These are phyloP conservation scores for Quercus wislizeni DNA, from an alignment of 306 rosid species.

Conservation along the genomic window DNA sequence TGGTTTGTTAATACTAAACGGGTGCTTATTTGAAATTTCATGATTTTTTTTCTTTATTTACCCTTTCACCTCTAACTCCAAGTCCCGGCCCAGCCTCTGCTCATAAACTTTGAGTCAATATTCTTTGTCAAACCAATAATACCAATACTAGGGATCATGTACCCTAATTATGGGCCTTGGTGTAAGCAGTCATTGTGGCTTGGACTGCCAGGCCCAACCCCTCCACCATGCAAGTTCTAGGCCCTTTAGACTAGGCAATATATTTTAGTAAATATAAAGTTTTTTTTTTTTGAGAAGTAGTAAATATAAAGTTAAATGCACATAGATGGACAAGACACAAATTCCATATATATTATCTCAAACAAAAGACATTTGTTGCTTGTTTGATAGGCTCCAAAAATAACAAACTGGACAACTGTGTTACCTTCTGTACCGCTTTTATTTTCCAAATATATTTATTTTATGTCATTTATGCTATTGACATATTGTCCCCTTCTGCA, in stretches of 20 bases:
- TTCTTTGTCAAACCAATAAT: no score
- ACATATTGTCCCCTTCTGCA: conserved; percentile 38
- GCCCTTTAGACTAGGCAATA: not conserved
- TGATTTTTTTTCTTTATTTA: no score
- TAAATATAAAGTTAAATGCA: not conserved
- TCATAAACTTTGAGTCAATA: no score
- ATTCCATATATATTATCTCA: not conserved
- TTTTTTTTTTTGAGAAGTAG: no score
- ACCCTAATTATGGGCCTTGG: no score
- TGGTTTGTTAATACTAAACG: no score
- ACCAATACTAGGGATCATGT: no score
- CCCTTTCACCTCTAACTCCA: no score
- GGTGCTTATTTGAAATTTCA: no score
- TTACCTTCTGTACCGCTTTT: conserved; percentile 30
- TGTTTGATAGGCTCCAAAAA: conserved; percentile 1
- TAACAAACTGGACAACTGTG: conserved; percentile 23
- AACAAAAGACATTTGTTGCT: not conserved
- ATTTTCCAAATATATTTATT: not conserved
- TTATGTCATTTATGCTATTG: not conserved
- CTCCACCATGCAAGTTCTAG: not conserved
- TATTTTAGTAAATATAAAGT: not conserved
- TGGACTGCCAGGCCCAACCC: no score
- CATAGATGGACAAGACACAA: not conserved
- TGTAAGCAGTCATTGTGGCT: no score
- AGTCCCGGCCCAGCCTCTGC: accelerated